Evolutionary conservation across 176 grass and related monocot genomes (phyloP).

Genomic region (Aegilops speltoides): DNA sequence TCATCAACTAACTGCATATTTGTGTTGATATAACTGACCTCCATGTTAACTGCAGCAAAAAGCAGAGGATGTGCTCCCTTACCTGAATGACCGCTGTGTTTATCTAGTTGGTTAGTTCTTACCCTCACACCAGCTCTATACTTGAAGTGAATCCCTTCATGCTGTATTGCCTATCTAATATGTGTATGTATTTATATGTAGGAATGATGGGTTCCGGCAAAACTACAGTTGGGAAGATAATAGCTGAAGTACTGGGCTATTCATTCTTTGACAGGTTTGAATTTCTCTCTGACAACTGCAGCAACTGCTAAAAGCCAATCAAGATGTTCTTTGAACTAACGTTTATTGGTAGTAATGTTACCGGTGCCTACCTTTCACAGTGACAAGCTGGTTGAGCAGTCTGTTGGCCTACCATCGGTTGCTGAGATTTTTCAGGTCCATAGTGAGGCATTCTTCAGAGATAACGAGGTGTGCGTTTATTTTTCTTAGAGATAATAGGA

Average conservation of each 20-base stretch:
- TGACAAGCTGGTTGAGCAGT: slow-evolving; percentile 92
- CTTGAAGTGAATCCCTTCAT: background rate
- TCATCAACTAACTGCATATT: background rate
- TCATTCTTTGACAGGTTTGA: slow-evolving; percentile 97
- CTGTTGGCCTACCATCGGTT: slow-evolving; percentile 79
- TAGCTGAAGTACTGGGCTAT: slow-evolving; percentile 90
- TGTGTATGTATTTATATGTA: slow-evolving; percentile 16
- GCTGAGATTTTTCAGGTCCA: slow-evolving; percentile 87
- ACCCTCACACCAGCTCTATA: background rate
- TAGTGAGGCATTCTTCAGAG: slow-evolving; percentile 97
- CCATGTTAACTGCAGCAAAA: slow-evolving; percentile 73
- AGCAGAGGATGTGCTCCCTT: slow-evolving; percentile 67
- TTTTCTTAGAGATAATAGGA: background rate
- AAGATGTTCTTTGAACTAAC: slow-evolving; percentile 20
- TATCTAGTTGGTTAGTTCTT: slow-evolving; percentile 88
- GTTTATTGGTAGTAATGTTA: too few species aligned
- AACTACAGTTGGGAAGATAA: slow-evolving; percentile 93
- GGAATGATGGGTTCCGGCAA: slow-evolving; percentile 99
- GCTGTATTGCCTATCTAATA: slow-evolving; percentile 2
- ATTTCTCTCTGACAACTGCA: slow-evolving; percentile 29
- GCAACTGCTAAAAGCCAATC: slow-evolving; percentile 13
- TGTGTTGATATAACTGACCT: slow-evolving; percentile 18
- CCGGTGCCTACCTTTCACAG: slow-evolving; percentile 34
- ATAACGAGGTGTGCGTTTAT: slow-evolving; percentile 71
- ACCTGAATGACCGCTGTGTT: slow-evolving; percentile 70